A percentile compares a stretch with the other conserved stretches of the same genome.
Evolutionary conservation across 73 alveolate species (phyloP).

Genomic region (Uronychia setigera): DNA sequence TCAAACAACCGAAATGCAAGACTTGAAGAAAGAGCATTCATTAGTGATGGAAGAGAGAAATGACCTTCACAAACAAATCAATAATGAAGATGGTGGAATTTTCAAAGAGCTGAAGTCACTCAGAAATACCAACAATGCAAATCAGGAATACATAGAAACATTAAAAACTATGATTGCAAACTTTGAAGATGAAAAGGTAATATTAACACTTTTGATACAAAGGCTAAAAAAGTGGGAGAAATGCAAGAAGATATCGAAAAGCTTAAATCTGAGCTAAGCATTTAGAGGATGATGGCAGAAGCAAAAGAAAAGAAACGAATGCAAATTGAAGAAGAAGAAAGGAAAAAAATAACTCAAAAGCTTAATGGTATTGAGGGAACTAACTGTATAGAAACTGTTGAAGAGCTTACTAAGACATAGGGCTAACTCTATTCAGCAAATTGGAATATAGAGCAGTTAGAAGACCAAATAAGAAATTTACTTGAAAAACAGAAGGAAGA

Average conservation of each 20-base stretch:
- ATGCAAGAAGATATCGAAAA: background rate
- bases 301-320: background rate
- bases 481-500: background rate
- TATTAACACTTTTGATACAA: background rate
- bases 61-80: background rate
- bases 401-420: background rate
- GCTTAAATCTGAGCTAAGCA: background rate
- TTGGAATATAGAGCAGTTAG: background rate
- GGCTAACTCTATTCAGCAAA: background rate
- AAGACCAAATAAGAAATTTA: background rate
- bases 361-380: background rate
- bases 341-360: background rate
- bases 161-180: background rate
- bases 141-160: background rate
- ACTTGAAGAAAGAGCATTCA: background rate
- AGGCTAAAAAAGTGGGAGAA: background rate
- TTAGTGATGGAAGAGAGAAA: background rate
- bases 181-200: too few relatives aligned
- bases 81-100: background rate
- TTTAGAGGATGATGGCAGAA: background rate
- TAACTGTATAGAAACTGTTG: background rate
- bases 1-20: background rate
- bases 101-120: too few relatives aligned
- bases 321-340: background rate
- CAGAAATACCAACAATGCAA: background rate